Conservation (phyloP, 169 alveolate species). For the Cryptosporidium viatorum region DNA sequence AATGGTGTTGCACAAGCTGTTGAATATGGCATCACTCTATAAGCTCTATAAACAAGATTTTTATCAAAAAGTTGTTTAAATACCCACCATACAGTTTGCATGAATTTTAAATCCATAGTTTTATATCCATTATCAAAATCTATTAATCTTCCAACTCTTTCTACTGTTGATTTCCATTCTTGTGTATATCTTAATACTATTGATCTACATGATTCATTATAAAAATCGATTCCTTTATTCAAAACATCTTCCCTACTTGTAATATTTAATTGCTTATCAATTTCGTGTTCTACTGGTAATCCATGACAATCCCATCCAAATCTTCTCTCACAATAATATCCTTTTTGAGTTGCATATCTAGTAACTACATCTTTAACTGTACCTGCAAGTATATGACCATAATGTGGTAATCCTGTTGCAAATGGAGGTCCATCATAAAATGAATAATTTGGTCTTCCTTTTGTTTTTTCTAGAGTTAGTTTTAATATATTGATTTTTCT, state of each 20-base stretch:
- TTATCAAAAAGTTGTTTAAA: conserved; percentile 91
- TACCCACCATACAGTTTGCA: conserved; percentile 98
- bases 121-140: conserved; percentile 99
- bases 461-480: conserved; percentile 78
- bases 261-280: conserved; percentile 93
- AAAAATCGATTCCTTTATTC: conserved; percentile 89
- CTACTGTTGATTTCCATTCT: conserved; percentile 92
- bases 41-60: conserved; percentile 95
- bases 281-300: conserved; percentile 98
- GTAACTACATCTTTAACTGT: conserved; percentile 98
- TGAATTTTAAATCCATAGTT: conserved; percentile 96
- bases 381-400: conserved; percentile 99
- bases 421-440: conserved; percentile 99
- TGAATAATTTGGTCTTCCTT: conserved; percentile 91
- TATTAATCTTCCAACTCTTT: conserved; percentile 98
- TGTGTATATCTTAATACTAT: conserved; percentile 96
- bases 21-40: conserved; percentile 99
- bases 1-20: conserved; percentile 96
- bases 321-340: conserved; percentile 95
- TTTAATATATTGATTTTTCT: conserved; percentile 87
- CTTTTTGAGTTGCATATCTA: conserved; percentile 96
- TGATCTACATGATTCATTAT: conserved; percentile 90
- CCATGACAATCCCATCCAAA: conserved; percentile 99
- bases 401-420: conserved; percentile 99
- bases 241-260: conserved; percentile 91